A percentile compares a stretch with the other conserved stretches of the same genome.
Conservation (phyloP, 2,329 filamentous ascomycete genomes). For the Capronia epimyces region DNA sequence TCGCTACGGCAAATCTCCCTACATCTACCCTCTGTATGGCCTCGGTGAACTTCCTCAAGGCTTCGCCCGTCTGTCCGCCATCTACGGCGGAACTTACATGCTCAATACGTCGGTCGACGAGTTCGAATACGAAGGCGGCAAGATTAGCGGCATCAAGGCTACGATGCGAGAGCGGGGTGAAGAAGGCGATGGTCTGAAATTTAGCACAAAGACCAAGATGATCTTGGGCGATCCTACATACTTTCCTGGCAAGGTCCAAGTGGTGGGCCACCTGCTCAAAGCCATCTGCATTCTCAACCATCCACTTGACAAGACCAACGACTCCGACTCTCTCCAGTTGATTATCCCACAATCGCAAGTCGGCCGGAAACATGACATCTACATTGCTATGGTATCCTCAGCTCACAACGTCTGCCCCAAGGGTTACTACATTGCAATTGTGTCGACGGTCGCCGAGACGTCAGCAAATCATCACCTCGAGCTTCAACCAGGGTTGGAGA, state of each 20-base stretch:
- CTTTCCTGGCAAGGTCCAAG: conserved; percentile 82
- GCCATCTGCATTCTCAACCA: conserved; percentile 98
- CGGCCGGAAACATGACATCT: conserved; percentile 94
- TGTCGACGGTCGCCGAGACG: conserved; percentile 92
- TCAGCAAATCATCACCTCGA: conserved; percentile 92
- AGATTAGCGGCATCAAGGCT: conserved; percentile 92
- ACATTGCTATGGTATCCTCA: conserved; percentile 90
- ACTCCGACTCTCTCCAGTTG: conserved; percentile 83
- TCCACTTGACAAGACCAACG: conserved; percentile 81
- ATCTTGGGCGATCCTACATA: conserved; percentile 96
- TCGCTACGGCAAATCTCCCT: conserved; percentile 95
- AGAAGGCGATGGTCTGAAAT: conserved; percentile 71
- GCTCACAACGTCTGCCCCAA: conserved; percentile 98
- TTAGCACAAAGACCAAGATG: conserved; percentile 92
- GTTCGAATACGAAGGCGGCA: conserved; percentile 73
- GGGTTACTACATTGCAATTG: conserved; percentile 98
- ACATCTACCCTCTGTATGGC: conserved; percentile 98
- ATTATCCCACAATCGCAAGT: conserved; percentile 98
- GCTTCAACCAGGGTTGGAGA: conserved; percentile 84
- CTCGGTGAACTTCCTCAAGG: conserved; percentile 95
- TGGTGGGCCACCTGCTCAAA: conserved; percentile 84
- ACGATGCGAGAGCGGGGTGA: conserved; percentile 88
- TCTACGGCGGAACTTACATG: conserved; percentile 99
- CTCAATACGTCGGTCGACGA: conserved; percentile 93
- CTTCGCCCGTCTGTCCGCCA: conserved; percentile 93